Conservation (phyloP, 169 alveolate species). For the Babesia ovis region DNA sequence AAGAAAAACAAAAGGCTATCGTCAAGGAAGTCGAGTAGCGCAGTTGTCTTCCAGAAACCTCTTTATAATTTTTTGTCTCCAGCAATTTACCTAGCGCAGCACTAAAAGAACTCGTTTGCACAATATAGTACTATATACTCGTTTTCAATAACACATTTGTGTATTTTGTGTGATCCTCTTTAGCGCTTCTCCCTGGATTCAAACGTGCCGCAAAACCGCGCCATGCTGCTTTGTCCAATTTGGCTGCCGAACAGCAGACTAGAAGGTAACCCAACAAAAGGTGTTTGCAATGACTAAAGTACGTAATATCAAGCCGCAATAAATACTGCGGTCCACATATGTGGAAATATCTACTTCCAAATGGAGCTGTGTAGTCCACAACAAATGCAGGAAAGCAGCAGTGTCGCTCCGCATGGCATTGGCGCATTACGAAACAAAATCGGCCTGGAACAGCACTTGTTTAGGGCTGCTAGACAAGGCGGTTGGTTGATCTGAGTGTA, state of each 20-base stretch:
- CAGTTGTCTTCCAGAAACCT: not conserved
- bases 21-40: constrained; percentile 50
- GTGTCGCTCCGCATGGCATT: not conserved
- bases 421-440: not conserved
- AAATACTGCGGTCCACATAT: not conserved
- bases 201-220: not conserved
- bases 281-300: too few species aligned
- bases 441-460: not conserved
- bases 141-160: not conserved
- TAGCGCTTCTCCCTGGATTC: not conserved
- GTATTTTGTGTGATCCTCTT: not conserved
- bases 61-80: not conserved
- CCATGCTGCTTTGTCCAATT: not conserved
- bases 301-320: too few species aligned
- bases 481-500: not conserved
- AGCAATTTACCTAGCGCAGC: too few species aligned
- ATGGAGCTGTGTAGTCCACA: not conserved
- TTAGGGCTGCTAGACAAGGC: not conserved
- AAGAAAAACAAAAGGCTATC: constrained; percentile 60
- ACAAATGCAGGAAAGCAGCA: not conserved
- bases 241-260: too few species aligned
- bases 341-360: not conserved
- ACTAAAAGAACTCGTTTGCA: too few species aligned
- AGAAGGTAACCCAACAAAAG: too few species aligned
- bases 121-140: too few species aligned